Base-by-base conservation (phyloP, 352 stramenopile genomes). In the Phytopythium oedochilum region DNA sequence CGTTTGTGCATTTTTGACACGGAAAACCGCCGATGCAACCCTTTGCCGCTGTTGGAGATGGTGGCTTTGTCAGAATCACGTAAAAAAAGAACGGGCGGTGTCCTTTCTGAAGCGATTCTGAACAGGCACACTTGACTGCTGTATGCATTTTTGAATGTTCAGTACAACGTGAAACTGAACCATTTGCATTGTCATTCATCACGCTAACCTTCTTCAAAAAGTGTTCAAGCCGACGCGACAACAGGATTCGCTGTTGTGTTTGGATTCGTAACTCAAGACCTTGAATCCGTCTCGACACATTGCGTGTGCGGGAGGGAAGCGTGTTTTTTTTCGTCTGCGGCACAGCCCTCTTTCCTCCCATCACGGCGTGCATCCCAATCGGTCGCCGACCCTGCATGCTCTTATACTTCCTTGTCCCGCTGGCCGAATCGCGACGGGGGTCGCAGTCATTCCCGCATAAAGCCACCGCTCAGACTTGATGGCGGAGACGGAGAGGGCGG, bases 1-100 rank as follows among this genome's bases (percentile, higher is more conserved):
- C n/a, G n/a, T n/a, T n/a, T n/a, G n/a, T n/a, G 9, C 40, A 46
- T 46, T 48, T 48, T 28, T 48, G 42, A 43, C 36, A 43, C 42
- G n/a, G n/a, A 48, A 31, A 48, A 31, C 42, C 25, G 42, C 42
- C 42, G 42, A 17, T 31, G 25, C 5, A 12, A 48, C 18, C 22
- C 14, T 48, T 11, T 48, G 12, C 42, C 42, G 42, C 42, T 32
- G 42, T 9, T 48, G 42, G 42, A 48, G 42, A 48, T 48, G 42
- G 36, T 43, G 18, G 23, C 36, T 2, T 43, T 25, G 6, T 43
- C 36, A n/a, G 36, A 43, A 43, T 23, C 18, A 23, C 18, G 23
- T 8, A 43, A 43, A 25, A 17, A 43, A 43, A n/a, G 23, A 43
- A 25, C 7, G 12, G 18, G 14, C 34, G 14, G 3, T 8, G 36